phyloP scores from a whole-genome alignment of 2,329 filamentous ascomycete genomes.

The Fusarium liriodendri region DNA sequence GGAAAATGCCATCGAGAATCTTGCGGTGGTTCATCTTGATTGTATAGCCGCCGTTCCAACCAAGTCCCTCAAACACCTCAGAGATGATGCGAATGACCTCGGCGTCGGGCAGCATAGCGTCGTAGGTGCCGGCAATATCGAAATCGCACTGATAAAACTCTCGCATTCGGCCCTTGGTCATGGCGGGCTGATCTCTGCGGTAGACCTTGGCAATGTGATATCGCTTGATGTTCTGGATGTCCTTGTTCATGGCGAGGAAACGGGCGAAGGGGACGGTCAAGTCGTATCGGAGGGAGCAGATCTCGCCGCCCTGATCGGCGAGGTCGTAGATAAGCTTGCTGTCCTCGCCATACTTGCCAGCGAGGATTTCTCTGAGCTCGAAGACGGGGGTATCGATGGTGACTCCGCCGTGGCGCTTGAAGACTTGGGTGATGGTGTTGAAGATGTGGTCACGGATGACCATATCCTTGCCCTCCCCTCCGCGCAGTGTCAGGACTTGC shows the following conservation, averaged over 20 bases:
- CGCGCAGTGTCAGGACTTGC: slow-evolving; percentile 22
- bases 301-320: slow-evolving; percentile 86
- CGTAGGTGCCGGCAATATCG: slow-evolving; percentile 89
- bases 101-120: slow-evolving; percentile 91
- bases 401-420: slow-evolving; percentile 85
- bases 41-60: slow-evolving; percentile 78
- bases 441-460: slow-evolving; percentile 86
- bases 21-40: slow-evolving; percentile 97
- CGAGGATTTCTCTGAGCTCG: slow-evolving; percentile 86
- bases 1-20: slow-evolving; percentile 92
- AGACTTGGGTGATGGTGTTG: slow-evolving; percentile 78
- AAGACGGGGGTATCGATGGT: slow-evolving; percentile 87
- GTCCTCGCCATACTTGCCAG: slow-evolving; percentile 93
- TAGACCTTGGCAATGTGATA: slow-evolving; percentile 95
- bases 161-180: slow-evolving; percentile 92
- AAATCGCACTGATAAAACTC: slow-evolving; percentile 99
- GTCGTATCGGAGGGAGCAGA: slow-evolving; percentile 81
- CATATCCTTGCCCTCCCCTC: slow-evolving; percentile 78
- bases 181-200: slow-evolving; percentile 63
- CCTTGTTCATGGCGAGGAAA: slow-evolving; percentile 91
- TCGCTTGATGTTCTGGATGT: slow-evolving; percentile 86
- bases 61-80: slow-evolving; percentile 86
- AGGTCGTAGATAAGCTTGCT: slow-evolving; percentile 92
- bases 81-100: slow-evolving; percentile 87
- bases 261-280: slow-evolving; percentile 91